Percentiles rank a stretch among this genome's conserved stretches.
Evolutionary conservation across 805 yeast genomes (phyloP).

Genomic region (Yarrowia sp.): DNA sequence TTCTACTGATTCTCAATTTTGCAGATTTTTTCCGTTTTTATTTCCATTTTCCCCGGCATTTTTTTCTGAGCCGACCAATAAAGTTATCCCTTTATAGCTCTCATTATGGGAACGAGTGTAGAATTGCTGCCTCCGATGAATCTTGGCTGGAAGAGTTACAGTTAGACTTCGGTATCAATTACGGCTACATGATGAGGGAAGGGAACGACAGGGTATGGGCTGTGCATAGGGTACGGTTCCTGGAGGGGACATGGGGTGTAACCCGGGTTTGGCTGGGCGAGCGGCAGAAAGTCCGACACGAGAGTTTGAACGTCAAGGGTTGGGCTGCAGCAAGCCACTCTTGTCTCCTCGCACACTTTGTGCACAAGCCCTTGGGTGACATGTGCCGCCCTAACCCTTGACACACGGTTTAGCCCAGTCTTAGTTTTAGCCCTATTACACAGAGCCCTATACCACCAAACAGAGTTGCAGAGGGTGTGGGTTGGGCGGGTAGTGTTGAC

Average conservation of each 20-base stretch:
- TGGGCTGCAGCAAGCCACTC: no score
- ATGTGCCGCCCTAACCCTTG: slow-evolving; percentile 9
- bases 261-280: no score
- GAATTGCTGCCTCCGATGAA: slow-evolving; percentile 23
- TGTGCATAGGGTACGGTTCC: background rate
- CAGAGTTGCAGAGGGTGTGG: background rate
- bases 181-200: background rate
- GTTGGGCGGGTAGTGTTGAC: background rate
- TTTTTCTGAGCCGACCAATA: background rate
- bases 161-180: background rate
- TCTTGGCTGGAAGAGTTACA: slow-evolving; percentile 7
- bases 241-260: background rate
- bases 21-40: background rate
- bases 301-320: no score
- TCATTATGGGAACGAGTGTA: background rate
- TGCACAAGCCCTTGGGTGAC: background rate
- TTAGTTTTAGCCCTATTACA: slow-evolving; percentile 10
- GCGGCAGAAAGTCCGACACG: no score
- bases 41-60: background rate
- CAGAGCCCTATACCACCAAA: background rate
- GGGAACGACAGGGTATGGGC: background rate
- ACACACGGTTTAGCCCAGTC: slow-evolving; percentile 8
- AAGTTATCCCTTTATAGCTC: slow-evolving; percentile 18
- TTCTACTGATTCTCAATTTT: background rate
- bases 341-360: no score